Percentiles rank a stretch among this genome's conserved stretches.
Conservation (phyloP, 169 alveolate genomes). For the Plasmodium ovale region DNA sequence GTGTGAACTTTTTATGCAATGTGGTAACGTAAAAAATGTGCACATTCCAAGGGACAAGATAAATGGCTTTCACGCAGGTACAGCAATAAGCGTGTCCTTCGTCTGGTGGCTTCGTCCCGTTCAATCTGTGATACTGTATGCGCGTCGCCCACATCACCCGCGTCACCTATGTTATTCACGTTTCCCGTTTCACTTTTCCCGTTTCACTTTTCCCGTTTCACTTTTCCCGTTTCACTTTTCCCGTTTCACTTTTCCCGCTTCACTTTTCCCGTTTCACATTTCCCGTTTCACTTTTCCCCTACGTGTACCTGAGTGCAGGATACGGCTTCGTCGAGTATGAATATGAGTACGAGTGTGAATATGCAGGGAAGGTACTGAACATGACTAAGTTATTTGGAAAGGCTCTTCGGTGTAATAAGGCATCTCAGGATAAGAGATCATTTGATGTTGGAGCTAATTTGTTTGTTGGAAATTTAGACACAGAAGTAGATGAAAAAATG, state of each 20-base stretch:
- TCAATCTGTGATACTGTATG: too few species aligned
- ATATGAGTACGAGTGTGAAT: slow-evolving; percentile 97
- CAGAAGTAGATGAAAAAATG: slow-evolving; percentile 97
- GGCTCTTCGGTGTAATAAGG: slow-evolving; percentile 97
- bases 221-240: neutral
- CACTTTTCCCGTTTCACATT: neutral
- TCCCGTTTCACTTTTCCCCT: neutral
- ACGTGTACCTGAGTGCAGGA: slow-evolving; percentile 80
- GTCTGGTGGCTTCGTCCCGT: neutral
- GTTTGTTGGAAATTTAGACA: slow-evolving; percentile 98
- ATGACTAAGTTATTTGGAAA: slow-evolving; percentile 97
- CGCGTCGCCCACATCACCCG: neutral
- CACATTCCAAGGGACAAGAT: slow-evolving; percentile 98
- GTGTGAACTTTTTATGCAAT: slow-evolving; percentile 98
- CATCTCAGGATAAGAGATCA: slow-evolving; percentile 97
- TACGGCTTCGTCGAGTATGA: slow-evolving; percentile 99
- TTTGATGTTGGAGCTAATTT: slow-evolving; percentile 99
- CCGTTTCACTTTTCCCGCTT: too few species aligned
- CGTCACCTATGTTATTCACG: neutral
- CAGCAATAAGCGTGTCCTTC: neutral
- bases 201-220: neutral
- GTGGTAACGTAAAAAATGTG: slow-evolving; percentile 97
- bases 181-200: neutral
- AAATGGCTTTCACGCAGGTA: slow-evolving; percentile 86
- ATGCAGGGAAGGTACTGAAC: slow-evolving; percentile 97